Base-by-base conservation (phyloP, 2,329 filamentous ascomycete species). In the Aspergillus sp. region DNA sequence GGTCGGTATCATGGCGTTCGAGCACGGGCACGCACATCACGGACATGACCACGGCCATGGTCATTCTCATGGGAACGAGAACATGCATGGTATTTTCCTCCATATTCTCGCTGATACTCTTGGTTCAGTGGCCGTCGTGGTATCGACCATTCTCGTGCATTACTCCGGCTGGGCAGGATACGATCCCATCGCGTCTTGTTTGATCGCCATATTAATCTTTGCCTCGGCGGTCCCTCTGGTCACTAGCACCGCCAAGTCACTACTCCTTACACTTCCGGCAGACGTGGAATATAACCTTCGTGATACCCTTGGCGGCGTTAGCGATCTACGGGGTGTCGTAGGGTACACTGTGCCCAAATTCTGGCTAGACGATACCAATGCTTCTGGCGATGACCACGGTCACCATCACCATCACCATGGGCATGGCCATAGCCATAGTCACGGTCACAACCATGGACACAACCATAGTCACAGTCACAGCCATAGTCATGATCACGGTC, bases 71-170 rank as follows among this genome's bases (percentile, higher is more conserved):
- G 86, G 89, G 52, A 95, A 95, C 66, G 93, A 98, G 60, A 98
- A 98, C 64, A 96, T 98, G 90, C 82, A 93, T 59, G 93, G 93
- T 10, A 97, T 98, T 56, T 98, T 95, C 68, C 75, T 98, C 17
- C 93, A 98, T 62, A 88, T 98, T 44, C 77, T 97, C 23, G 93
- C 93, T 5, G 93, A 98, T 65, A 95, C 93, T 0, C 82, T 97
- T 25, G 93, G 93, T 22, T 96, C 90, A 47, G 86, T 90, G 1
- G 93, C 93, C 1, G 93, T 98, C 43, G 95, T 98, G 52, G 82
- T 90, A 30, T 96, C 90, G 6, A 98, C 93, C 0, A 74, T 88
- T 0, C 75, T 97, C 19, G 95, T 94, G 0, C 85, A 94, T 62
- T 84, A 88, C 59, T 86, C 88, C 62, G 86, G 87, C 13, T 97